Conservation (phyloP, 768 basidiomycete genomes). For the Calocera cornea region DNA sequence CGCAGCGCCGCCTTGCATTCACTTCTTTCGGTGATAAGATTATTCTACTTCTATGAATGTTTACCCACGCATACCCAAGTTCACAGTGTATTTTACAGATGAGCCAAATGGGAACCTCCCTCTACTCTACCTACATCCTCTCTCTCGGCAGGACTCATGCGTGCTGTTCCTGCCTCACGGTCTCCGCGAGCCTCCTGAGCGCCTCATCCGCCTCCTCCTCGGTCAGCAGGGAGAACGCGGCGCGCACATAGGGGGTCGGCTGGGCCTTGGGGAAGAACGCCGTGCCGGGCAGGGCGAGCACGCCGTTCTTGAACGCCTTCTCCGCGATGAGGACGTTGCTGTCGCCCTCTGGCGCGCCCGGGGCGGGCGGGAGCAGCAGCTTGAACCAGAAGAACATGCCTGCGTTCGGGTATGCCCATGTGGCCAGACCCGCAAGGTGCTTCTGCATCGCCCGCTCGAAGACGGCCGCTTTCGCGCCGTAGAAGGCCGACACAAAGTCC, state of each 20-base stretch:
- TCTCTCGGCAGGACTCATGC: not conserved
- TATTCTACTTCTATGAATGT: not conserved
- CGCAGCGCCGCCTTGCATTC: not conserved
- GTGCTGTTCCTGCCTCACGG: conserved; percentile 23
- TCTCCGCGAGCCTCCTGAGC: conserved; percentile 42
- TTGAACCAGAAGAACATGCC: conserved; percentile 92
- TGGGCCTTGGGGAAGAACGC: conserved; percentile 63
- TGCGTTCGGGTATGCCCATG: conserved; percentile 56
- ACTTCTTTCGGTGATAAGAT: not conserved
- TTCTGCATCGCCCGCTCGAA: conserved; percentile 65
- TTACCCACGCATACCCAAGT: too few relatives aligned
- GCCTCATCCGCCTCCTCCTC: conserved; percentile 64
- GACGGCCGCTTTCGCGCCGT: conserved; percentile 54
- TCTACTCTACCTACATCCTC: not conserved
- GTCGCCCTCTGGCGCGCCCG: conserved; percentile 36
- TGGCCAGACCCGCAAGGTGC: conserved; percentile 64
- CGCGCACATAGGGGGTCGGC: conserved; percentile 62
- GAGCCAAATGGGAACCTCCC: not conserved
- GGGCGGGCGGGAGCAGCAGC: conserved; percentile 33
- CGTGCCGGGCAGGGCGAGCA: conserved; percentile 79
- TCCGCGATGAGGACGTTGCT: conserved; percentile 58
- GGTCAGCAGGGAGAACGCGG: conserved; percentile 59
- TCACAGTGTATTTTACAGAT: not conserved
- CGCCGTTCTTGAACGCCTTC: conserved; percentile 63
- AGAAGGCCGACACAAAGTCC: conserved; percentile 54